Evolutionary conservation across 495 filamentous ascomycete genomes (phyloP).

Genomic region (Cetradonia linearis): DNA sequence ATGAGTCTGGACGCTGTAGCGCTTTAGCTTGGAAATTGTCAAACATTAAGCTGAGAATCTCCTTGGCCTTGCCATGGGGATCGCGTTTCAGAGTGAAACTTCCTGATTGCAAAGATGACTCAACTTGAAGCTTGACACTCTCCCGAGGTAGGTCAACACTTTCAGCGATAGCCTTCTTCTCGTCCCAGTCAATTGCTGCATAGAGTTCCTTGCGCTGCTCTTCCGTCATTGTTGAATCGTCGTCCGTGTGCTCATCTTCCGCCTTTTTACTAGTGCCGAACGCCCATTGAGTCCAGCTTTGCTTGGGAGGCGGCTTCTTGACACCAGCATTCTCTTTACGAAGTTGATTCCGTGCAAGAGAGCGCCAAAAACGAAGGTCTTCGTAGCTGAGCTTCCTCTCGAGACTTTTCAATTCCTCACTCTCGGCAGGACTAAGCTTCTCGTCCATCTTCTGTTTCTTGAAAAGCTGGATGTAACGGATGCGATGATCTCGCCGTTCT

Average conservation of each 20-base stretch:
- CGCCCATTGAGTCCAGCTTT: conserved; percentile 79
- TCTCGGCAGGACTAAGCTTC: conserved; percentile 56
- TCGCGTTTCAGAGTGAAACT: conserved; percentile 87
- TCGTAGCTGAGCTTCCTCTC: conserved; percentile 89
- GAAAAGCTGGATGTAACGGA: conserved; percentile 84
- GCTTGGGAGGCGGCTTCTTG: conserved; percentile 51
- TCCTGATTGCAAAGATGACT: conserved; percentile 79
- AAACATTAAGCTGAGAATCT: conserved; percentile 83
- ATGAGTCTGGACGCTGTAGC: conserved; percentile 78
- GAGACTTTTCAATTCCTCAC: conserved; percentile 58
- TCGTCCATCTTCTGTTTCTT: conserved; percentile 83
- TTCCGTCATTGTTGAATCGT: conserved; percentile 76
- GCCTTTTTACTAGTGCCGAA: conserved; percentile 56
- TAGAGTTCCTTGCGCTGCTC: conserved; percentile 95
- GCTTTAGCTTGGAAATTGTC: conserved; percentile 86
- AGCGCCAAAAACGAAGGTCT: conserved; percentile 94
- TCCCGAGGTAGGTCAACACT: conserved; percentile 83
- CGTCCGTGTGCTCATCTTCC: conserved; percentile 47
- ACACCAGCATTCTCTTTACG: conserved; percentile 87
- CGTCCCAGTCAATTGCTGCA: conserved; percentile 94
- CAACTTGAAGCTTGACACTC: conserved; percentile 81
- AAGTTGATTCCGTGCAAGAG: conserved; percentile 84
- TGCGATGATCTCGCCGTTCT: conserved; percentile 81
- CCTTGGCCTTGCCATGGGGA: conserved; percentile 66
- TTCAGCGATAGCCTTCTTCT: conserved; percentile 81